These are phyloP conservation scores for Eucalyptus shirleyi DNA, from an alignment of 345 rosid genomes.

Conservation along the genomic window DNA sequence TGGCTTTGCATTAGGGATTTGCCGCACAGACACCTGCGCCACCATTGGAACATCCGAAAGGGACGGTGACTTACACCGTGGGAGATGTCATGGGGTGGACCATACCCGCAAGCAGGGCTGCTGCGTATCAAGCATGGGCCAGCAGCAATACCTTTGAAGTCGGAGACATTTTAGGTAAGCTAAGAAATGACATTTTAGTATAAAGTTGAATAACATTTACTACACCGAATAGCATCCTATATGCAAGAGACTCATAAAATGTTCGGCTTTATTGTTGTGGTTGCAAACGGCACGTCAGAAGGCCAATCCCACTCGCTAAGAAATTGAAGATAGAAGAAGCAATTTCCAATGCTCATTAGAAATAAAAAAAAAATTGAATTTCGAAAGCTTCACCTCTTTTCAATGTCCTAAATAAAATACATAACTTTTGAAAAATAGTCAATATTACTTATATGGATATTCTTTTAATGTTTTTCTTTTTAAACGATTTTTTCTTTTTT, in stretches of 20 bases:
- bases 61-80: neutral
- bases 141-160: neutral
- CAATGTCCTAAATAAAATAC: neutral
- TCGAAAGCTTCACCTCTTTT: neutral
- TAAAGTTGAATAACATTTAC: neutral
- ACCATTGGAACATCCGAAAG: neutral
- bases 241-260: neutral
- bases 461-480: accelerated
- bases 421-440: too few species aligned
- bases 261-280: neutral
- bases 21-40: accelerated
- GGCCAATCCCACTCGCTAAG: neutral
- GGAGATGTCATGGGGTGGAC: neutral
- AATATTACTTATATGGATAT: too few species aligned
- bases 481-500: too few species aligned
- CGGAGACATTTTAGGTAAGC: neutral
- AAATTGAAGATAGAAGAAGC: neutral
- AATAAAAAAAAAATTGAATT: neutral
- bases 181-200: neutral
- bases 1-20: too few species aligned
- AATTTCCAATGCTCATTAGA: neutral
- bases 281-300: neutral
- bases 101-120: neutral
- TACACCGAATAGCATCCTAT: neutral
- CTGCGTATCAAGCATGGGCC: neutral